Conservation (phyloP, 2,329 filamentous ascomycete genomes). For the Xylariaceae sp. region DNA sequence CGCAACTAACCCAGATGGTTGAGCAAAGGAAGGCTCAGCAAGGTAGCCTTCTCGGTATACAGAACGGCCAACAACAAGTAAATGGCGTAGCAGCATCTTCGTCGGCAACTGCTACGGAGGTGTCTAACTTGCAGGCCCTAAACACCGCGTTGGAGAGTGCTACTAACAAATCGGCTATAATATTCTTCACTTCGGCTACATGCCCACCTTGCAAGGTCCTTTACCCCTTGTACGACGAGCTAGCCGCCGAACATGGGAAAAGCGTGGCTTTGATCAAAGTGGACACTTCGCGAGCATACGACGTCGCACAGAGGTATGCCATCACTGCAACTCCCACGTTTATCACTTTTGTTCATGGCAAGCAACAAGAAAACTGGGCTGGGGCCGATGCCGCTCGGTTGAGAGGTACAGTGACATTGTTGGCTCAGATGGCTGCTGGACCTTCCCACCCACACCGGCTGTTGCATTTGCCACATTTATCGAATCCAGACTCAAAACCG, state of each 20-base stretch:
- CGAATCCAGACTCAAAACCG: slow-evolving; percentile 67
- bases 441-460: slow-evolving; percentile 78
- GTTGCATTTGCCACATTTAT: slow-evolving; percentile 73
- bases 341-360: slow-evolving; percentile 79
- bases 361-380: slow-evolving; percentile 80
- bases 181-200: slow-evolving; percentile 92
- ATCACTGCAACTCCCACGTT: slow-evolving; percentile 87
- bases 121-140: slow-evolving; percentile 65
- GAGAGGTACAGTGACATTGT: slow-evolving; percentile 72
- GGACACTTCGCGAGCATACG: slow-evolving; percentile 72
- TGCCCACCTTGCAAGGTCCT: slow-evolving; percentile 84
- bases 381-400: slow-evolving; percentile 75
- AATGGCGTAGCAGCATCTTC: slow-evolving; percentile 29
- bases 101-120: slow-evolving; percentile 60
- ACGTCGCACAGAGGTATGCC: slow-evolving; percentile 68
- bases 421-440: slow-evolving; percentile 73
- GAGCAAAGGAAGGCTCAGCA: slow-evolving; percentile 56
- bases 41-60: slow-evolving; percentile 61
- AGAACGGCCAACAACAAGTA: slow-evolving; percentile 44
- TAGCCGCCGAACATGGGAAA: slow-evolving; percentile 74
- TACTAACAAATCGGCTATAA: slow-evolving; percentile 72
- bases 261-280: slow-evolving; percentile 81
- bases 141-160: slow-evolving; percentile 66
- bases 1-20: slow-evolving; percentile 65
- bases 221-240: slow-evolving; percentile 81